Base-by-base conservation (phyloP, 2,329 filamentous ascomycete genomes). In the Xylaria digitata region DNA sequence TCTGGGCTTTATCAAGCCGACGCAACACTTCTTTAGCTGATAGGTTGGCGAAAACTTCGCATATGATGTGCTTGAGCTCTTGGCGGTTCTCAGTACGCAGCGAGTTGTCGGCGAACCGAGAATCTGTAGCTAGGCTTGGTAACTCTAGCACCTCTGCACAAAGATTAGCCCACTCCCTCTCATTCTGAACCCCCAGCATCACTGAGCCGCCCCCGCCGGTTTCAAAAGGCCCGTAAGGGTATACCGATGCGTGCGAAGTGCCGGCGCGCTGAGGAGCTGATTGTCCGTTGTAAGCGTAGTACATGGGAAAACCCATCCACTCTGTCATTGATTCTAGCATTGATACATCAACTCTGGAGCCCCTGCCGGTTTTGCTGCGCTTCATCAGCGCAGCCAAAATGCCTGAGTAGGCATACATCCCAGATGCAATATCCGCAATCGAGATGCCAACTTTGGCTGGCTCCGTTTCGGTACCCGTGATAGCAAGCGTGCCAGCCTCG, bases 321-420 rank as follows among this genome's bases (percentile, higher is more conserved):
- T 88, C 86, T 0, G 82, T 79, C 84, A 87, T 85, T 54, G 82
- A 81, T 72, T 88, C 86, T 7, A 88, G 77, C 86, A 88, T 88
- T 1, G 84, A 86, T 17, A 88, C 83, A 49, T 88, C 86, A 21
- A 87, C 79, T 19, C 80, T 78, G 37, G 80, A 82, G 0, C 86
- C 86, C 34, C 76, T 75, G 0, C 84, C 83, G 0, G 84, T 84
- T 68, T 82, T 85, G 0, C 74, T 77, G 0, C 86, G 81, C 69
- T 84, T 81, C 21, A 86, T 70, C 3, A 87, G 67, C 0, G 85
- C 85, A 0, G 82, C 82, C 3, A 87, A 75, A 43, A 87, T 85
- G 60, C 82, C 84, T 30, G 79, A 81, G 70, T 84, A 84, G 0
- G 85, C 85, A 61, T 84, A 85, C 76, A 83, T 86, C 2, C 82